Evolutionary conservation across 352 stramenopile species (phyloP).

Genomic region (Pythium scleroteichum): DNA sequence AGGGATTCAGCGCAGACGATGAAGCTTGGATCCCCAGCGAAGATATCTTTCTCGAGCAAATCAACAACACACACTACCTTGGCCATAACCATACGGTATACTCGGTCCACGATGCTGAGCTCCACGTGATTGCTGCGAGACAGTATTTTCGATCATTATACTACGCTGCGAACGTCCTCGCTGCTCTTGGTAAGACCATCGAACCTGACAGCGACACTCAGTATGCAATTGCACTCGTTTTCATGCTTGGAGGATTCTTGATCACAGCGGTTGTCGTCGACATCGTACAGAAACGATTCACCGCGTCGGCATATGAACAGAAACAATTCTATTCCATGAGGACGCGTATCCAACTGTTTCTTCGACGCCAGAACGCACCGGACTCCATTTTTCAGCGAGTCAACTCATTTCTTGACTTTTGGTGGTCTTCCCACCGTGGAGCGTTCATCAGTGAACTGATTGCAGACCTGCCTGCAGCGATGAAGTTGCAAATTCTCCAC

Average conservation of each 20-base stretch:
- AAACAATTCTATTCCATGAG: slow-evolving; percentile 48
- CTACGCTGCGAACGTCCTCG: slow-evolving; percentile 38
- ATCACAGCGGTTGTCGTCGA: slow-evolving; percentile 53
- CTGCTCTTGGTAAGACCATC: slow-evolving; percentile 37
- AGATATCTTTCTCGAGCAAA: slow-evolving; percentile 26
- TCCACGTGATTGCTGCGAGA: slow-evolving; percentile 25
- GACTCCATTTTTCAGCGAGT: slow-evolving; percentile 45
- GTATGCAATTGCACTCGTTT: slow-evolving; percentile 40
- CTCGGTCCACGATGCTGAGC: slow-evolving; percentile 12
- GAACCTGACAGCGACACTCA: slow-evolving; percentile 41
- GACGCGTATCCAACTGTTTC: slow-evolving; percentile 46
- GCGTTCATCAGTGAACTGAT: slow-evolving; percentile 42
- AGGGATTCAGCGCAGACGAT: slow-evolving; percentile 32
- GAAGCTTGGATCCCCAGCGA: slow-evolving; percentile 37
- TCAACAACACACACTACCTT: slow-evolving; percentile 27
- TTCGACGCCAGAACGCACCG: slow-evolving; percentile 43
- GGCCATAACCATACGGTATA: neutral
- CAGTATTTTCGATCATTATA: slow-evolving; percentile 42
- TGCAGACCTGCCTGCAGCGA: slow-evolving; percentile 32
- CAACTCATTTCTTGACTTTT: slow-evolving; percentile 49
- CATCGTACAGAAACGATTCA: slow-evolving; percentile 55
- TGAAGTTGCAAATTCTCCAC: slow-evolving; percentile 39
- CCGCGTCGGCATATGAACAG: slow-evolving; percentile 46
- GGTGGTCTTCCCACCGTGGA: slow-evolving; percentile 47
- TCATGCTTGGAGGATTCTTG: slow-evolving; percentile 56